Conservation (phyloP, 352 stramenopile species). For the Pythium rishiriense region DNA sequence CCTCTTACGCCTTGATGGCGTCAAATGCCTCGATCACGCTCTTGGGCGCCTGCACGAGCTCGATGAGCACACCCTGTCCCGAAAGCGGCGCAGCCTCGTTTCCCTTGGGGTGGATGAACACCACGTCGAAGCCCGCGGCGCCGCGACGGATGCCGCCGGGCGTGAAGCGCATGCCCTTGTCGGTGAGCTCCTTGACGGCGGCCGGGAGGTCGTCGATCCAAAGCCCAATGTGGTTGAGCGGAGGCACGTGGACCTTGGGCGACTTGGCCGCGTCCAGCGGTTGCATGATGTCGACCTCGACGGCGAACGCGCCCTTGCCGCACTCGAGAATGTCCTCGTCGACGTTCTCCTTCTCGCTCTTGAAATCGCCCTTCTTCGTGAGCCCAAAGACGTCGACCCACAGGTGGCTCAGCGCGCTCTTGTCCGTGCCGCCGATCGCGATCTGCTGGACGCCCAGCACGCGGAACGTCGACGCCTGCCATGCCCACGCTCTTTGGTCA, state of each 20-base stretch:
- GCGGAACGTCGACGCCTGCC: slow-evolving; percentile 85
- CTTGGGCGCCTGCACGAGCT: slow-evolving; percentile 95
- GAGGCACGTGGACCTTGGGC: slow-evolving; percentile 94
- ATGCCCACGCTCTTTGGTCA: too few species aligned
- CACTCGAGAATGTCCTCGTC: slow-evolving; percentile 97
- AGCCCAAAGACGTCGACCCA: slow-evolving; percentile 87
- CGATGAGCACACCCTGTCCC: slow-evolving; percentile 95
- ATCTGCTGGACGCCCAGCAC: slow-evolving; percentile 98
- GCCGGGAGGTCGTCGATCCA: slow-evolving; percentile 96
- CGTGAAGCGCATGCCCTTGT: slow-evolving; percentile 95
- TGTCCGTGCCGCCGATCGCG: slow-evolving; percentile 92
- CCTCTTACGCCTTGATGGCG: slow-evolving; percentile 34
- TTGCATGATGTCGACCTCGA: slow-evolving; percentile 99
- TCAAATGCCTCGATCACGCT: slow-evolving; percentile 90
- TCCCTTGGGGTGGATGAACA: slow-evolving; percentile 98
- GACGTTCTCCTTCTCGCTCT: slow-evolving; percentile 95
- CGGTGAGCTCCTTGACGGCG: slow-evolving; percentile 91
- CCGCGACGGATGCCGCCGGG: slow-evolving; percentile 97
- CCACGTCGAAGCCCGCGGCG: slow-evolving; percentile 96
- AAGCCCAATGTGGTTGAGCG: slow-evolving; percentile 98
- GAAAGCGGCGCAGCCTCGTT: slow-evolving; percentile 92
- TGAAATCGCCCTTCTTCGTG: slow-evolving; percentile 62
- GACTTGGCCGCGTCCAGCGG: slow-evolving; percentile 92
- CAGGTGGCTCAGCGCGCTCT: slow-evolving; percentile 80
- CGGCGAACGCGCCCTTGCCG: slow-evolving; percentile 88